Base-by-base conservation (phyloP, 306 rosid species). In the Pterocarpus macrocarpus region DNA sequence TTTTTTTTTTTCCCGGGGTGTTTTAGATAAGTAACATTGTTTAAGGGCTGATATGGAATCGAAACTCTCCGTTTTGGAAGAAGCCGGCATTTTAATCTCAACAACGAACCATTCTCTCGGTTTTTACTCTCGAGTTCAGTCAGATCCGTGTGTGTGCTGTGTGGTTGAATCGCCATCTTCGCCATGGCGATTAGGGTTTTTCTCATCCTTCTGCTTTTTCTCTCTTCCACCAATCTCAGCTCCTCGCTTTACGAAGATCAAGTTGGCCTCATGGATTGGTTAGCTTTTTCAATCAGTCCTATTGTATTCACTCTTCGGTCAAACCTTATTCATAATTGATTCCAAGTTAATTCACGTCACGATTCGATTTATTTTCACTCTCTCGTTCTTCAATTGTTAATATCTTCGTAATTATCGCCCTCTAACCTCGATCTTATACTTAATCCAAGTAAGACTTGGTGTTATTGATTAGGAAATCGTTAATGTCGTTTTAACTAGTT, bases 241-340 rank as follows among this genome's bases (percentile, higher is more conserved):
- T 77, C 56, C 49, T 92, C 99, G 22, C 89, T 96, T 2, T 90
- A 85, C 85, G 94, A 93, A 89, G 99, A 96, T 91, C 99, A 96
- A 89, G 92, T 90, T 33, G 99, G 98, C 64, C 99, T 93, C 71
- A 87, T 90, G 92, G 99, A 93, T 82, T 96, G 99, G 99, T 96
- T 59, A 78, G 77, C 87, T 79, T 55, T 9, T 13, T 13, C 84
- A 49, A 58, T 71, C 73, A 32, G 78, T 77, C 83, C n/a, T 17
- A 2, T 64, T 49, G 73, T 73, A 16, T 44, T 47, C 80, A 47
- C 69, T 36, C 36, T 38, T 84, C 75, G 68, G n/a, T 64, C 82
- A 57, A 52, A 64, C 38, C 63, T 61, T 43, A 14, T 14, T 30
- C 64, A n/a, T 38, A 35, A 43, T 56, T 59, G 35, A 81, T 71